Evolutionary conservation across 164 flowering plant genomes (phyloP).

Genomic region (Chimonanthus salicifolius): DNA sequence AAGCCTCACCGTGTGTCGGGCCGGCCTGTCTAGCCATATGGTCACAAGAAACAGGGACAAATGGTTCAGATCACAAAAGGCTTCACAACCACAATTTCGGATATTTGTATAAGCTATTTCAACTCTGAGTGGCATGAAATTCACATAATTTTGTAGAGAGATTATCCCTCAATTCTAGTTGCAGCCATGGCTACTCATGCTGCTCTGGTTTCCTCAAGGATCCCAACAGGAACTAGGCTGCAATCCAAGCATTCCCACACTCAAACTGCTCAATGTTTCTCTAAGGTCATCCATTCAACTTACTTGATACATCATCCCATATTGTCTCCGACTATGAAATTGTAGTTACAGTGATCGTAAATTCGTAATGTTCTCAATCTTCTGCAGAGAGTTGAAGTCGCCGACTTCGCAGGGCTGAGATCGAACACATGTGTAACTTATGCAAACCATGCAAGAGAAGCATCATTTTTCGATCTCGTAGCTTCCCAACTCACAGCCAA

Average conservation of each 20-base stretch:
- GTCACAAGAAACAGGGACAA: background rate
- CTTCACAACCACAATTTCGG: background rate
- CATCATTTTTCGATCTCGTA: slow-evolving; percentile 66
- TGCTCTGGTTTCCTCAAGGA: slow-evolving; percentile 85
- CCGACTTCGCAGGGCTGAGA: slow-evolving; percentile 74
- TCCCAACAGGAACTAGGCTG: slow-evolving; percentile 56
- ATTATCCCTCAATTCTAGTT: slow-evolving; percentile 21
- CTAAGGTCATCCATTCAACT: slow-evolving; percentile 42
- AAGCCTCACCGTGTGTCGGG: too few species aligned
- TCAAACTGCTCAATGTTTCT: slow-evolving; percentile 56
- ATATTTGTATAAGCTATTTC: background rate
- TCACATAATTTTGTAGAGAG: background rate
- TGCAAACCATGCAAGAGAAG: slow-evolving; percentile 41
- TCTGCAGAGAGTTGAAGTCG: slow-evolving; percentile 61
- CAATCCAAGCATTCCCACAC: slow-evolving; percentile 51
- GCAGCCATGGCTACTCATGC: slow-evolving; percentile 92
- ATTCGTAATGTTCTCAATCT: background rate
- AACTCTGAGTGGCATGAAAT: background rate
- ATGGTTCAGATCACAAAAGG: background rate
- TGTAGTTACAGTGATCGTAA: background rate
- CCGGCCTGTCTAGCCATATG: too few species aligned
- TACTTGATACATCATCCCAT: background rate
- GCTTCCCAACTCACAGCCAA: slow-evolving; percentile 67
- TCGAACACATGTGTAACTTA: slow-evolving; percentile 44
- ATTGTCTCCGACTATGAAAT: slow-evolving; percentile 3